phyloP scores from a whole-genome alignment of 164 flowering plant species.

The Magnolia kwangsiensis region DNA sequence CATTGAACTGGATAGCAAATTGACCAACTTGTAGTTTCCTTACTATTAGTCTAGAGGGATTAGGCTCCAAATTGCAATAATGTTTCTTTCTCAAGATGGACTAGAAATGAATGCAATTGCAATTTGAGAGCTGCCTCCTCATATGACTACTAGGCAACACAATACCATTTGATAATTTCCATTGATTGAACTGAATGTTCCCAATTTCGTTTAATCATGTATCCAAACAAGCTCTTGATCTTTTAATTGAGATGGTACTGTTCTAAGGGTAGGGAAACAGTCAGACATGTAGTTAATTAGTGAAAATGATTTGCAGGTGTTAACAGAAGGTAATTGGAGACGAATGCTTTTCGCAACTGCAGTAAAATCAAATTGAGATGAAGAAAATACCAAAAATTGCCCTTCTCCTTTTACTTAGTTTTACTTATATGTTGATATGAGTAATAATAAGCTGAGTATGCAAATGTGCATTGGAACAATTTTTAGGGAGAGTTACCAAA shows the following conservation, averaged over 20 bases:
- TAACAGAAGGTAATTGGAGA: constrained; percentile 65
- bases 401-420: not conserved
- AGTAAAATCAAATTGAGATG: not conserved
- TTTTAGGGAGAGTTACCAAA: not conserved
- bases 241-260: too few relatives aligned
- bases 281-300: not conserved
- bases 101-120: not conserved
- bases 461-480: not conserved
- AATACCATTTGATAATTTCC: too few relatives aligned
- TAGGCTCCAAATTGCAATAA: not conserved
- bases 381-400: not conserved
- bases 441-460: not conserved
- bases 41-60: too few relatives aligned
- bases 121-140: too few relatives aligned
- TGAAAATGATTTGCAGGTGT: constrained; percentile 44
- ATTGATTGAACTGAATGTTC: too few relatives aligned
- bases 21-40: too few relatives aligned
- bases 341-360: not conserved
- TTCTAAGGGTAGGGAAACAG: too few relatives aligned
- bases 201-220: not conserved
- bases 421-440: not conserved
- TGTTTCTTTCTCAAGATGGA: not conserved
- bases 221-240: not conserved
- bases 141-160: too few relatives aligned
- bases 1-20: not conserved